Percentiles rank a stretch among this genome's conserved stretches.
Evolutionary conservation across 495 filamentous ascomycete genomes (phyloP).

Genomic region (Hypoxylon trugodes): DNA sequence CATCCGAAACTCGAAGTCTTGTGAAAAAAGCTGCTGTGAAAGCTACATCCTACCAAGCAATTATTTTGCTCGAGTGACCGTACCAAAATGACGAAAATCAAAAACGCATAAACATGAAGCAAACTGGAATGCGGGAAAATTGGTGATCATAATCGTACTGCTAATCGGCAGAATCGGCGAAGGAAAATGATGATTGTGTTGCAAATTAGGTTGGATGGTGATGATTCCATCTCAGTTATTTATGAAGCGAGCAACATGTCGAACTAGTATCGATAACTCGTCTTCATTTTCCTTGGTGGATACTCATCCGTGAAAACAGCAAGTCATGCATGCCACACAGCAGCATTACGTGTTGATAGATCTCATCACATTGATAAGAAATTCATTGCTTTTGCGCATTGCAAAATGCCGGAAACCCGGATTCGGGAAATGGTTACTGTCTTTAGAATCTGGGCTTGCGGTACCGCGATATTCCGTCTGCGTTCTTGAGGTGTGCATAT

Average conservation of each 20-base stretch:
- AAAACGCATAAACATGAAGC: not conserved
- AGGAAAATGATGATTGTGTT: not conserved
- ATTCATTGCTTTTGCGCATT: slow-evolving; percentile 19
- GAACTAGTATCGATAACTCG: slow-evolving; percentile 3
- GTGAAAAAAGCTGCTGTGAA: not conserved
- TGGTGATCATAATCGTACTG: not conserved
- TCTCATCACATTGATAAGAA: slow-evolving; percentile 44
- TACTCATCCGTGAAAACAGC: slow-evolving; percentile 23
- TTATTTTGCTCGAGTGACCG: not conserved
- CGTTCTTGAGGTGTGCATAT: slow-evolving; percentile 38
- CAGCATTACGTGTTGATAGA: slow-evolving; percentile 1
- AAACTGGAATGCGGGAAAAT: not conserved
- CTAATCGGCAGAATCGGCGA: slow-evolving; percentile 15
- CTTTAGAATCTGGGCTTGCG: slow-evolving; percentile 25
- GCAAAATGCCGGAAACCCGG: not conserved
- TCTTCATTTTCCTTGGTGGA: slow-evolving; percentile 13
- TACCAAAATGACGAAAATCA: not conserved
- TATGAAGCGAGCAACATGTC: slow-evolving; percentile 1
- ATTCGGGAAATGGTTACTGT: not conserved
- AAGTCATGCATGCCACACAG: slow-evolving; percentile 20
- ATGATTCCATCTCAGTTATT: not conserved
- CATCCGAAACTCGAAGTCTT: not conserved
- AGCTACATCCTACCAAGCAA: not conserved
- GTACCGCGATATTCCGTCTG: slow-evolving; percentile 10
- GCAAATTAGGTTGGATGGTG: not conserved